phyloP scores from a whole-genome alignment of 306 rosid genomes.

The Cicer pinnatifidum region DNA sequence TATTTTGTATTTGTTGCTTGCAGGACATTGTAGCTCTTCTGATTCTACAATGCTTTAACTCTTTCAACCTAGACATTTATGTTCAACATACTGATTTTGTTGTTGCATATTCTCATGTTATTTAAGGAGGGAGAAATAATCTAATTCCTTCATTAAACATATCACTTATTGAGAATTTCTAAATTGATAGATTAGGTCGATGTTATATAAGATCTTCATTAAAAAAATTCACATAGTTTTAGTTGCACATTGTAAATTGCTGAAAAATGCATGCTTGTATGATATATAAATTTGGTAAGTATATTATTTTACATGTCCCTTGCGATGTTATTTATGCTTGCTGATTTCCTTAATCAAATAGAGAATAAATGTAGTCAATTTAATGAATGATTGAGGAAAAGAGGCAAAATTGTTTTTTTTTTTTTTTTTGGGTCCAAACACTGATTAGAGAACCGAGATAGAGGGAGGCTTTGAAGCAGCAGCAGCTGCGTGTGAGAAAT shows the following conservation, averaged over 20 bases:
- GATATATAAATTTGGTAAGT: slow-evolving; percentile 6
- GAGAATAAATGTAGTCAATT: no score
- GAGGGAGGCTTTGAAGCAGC: no score
- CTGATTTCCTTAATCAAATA: no score
- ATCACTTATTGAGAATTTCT: slow-evolving; percentile 19
- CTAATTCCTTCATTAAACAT: slow-evolving; percentile 31
- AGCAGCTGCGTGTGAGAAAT: no score
- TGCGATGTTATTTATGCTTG: not conserved
- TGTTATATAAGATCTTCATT: slow-evolving; percentile 15
- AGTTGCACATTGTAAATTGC: slow-evolving; percentile 13
- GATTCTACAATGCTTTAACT: slow-evolving; percentile 74
- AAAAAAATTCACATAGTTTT: slow-evolving; percentile 2
- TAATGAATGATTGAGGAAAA: no score
- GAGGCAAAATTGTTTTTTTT: no score
- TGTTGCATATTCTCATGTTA: slow-evolving; percentile 51
- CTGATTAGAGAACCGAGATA: no score
- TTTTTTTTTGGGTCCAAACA: no score
- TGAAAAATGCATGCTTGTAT: slow-evolving; percentile 6
- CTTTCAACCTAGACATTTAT: slow-evolving; percentile 46
- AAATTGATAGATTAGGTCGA: slow-evolving; percentile 15
- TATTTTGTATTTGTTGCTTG: slow-evolving; percentile 45
- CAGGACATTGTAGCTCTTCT: slow-evolving; percentile 59
- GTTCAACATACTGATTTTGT: slow-evolving; percentile 43
- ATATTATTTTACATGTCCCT: not conserved
- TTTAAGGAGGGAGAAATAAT: slow-evolving; percentile 9